phyloP scores from a whole-genome alignment of 2,329 filamentous ascomycete genomes.

The Penicillium carneum region DNA sequence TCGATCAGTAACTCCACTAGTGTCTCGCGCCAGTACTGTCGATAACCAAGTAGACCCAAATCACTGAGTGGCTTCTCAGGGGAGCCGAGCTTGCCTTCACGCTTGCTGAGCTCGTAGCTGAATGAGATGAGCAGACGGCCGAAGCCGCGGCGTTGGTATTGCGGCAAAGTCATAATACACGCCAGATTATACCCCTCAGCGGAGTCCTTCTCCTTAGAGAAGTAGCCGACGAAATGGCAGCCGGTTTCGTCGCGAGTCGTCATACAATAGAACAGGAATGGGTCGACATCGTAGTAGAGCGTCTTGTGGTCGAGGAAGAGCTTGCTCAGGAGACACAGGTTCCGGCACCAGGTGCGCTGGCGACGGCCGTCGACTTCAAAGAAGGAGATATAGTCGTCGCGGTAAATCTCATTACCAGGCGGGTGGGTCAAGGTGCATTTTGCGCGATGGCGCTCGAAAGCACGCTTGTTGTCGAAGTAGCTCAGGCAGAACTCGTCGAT shows the following conservation, averaged over 20 bases:
- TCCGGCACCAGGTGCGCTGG: constrained; percentile 98
- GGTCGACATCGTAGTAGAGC: constrained; percentile 96
- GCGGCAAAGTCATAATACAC: constrained; percentile 94
- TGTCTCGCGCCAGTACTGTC: constrained; percentile 96
- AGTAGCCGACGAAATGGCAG: constrained; percentile 98
- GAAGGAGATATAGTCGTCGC: constrained; percentile 86
- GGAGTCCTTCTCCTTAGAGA: constrained; percentile 97
- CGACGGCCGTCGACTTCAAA: constrained; percentile 98
- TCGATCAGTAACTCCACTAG: constrained; percentile 86
- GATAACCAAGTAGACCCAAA: constrained; percentile 88
- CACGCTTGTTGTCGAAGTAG: constrained; percentile 83
- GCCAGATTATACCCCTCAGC: constrained; percentile 97
- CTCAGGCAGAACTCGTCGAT: constrained; percentile 97
- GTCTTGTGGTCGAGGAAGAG: constrained; percentile 98
- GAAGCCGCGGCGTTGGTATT: constrained; percentile 94
- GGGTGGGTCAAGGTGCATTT: constrained; percentile 94
- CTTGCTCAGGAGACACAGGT: constrained; percentile 93
- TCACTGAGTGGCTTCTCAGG: constrained; percentile 97
- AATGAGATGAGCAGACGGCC: constrained; percentile 94
- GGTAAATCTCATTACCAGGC: constrained; percentile 97
- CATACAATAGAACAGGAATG: constrained; percentile 96
- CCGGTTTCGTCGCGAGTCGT: constrained; percentile 90
- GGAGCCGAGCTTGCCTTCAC: constrained; percentile 91
- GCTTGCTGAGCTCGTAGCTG: constrained; percentile 94
- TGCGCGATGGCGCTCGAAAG: constrained; percentile 81